Conservation (phyloP, 768 basidiomycete species). For the Russula lepida region DNA sequence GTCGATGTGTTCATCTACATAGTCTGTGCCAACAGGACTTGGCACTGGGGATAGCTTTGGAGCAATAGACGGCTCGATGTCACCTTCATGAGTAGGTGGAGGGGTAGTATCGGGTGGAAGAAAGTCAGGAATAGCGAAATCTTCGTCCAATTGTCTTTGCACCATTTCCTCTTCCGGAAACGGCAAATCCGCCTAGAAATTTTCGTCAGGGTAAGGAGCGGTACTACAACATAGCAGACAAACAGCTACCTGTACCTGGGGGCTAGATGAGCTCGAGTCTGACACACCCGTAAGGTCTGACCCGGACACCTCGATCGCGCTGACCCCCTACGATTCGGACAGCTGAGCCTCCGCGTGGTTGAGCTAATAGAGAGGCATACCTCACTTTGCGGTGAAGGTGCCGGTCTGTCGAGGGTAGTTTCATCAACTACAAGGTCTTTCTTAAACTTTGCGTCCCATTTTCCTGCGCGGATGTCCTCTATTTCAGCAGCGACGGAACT, state of each 20-base stretch:
- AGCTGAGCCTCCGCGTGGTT: background rate
- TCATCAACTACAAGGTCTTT: conserved; percentile 25
- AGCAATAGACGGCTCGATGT: background rate
- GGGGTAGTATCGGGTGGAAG: background rate
- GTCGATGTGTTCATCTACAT: conserved; percentile 5
- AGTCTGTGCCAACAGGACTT: conserved; percentile 1
- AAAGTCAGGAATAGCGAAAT: background rate
- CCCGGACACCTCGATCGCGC: conserved; percentile 2
- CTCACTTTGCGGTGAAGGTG: conserved; percentile 6
- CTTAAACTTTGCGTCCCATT: conserved; percentile 49
- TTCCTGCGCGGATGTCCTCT: conserved; percentile 61
- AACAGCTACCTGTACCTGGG: conserved; percentile 9
- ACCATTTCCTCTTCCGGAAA: conserved; percentile 8
- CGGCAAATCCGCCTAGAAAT: background rate
- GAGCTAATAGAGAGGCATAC: background rate
- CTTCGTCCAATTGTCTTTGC: conserved; percentile 12
- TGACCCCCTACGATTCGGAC: conserved; percentile 13
- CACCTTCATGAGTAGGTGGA: background rate
- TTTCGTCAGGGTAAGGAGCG: background rate
- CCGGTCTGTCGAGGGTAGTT: conserved; percentile 15
- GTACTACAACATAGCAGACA: background rate
- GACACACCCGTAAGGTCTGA: conserved; percentile 12
- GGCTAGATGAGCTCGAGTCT: conserved; percentile 8
- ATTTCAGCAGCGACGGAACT: conserved; percentile 69
- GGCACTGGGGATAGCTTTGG: conserved; percentile 3